These are phyloP conservation scores for Fomitopsis betulina DNA, from an alignment of 1,284 basidiomycete genomes.

Conservation along the genomic window DNA sequence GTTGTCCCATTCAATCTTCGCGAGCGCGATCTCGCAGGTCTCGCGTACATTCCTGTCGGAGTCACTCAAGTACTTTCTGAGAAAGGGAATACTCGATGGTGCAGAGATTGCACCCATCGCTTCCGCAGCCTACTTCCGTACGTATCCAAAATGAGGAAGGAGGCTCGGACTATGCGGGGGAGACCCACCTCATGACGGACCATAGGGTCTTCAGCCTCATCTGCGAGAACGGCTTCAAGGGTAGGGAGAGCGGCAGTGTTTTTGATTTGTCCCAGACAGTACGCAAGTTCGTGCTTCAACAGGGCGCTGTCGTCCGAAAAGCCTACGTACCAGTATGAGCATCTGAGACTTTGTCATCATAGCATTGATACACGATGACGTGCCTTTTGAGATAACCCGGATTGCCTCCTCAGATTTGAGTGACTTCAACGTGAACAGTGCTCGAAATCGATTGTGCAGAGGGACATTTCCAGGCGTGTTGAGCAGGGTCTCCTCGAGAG, in stretches of 20 bases:
- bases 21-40: constrained; percentile 96
- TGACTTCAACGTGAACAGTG: constrained; percentile 91
- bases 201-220: constrained; percentile 86
- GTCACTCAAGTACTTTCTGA: constrained; percentile 75
- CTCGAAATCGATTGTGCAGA: constrained; percentile 87
- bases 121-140: constrained; percentile 78
- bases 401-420: constrained; percentile 81
- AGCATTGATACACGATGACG: neutral
- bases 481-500: constrained; percentile 69
- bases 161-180: neutral
- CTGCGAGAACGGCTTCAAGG: constrained; percentile 73
- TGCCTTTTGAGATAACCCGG: constrained; percentile 83
- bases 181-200: constrained; percentile 87
- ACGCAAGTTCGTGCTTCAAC: constrained; percentile 96
- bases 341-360: no score
- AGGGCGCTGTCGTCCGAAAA: constrained; percentile 87
- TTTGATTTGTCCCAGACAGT: constrained; percentile 93
- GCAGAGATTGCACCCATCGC: constrained; percentile 94
- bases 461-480: constrained; percentile 72
- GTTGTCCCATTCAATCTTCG: constrained; percentile 92
- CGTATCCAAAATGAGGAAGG: neutral
- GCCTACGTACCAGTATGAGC: constrained; percentile 40
- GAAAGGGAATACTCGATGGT: constrained; percentile 60
- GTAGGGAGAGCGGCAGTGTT: constrained; percentile 71
- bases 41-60: constrained; percentile 83